Percentiles rank a stretch among this genome's conserved stretches.
Conservation (phyloP, 1,284 basidiomycete species). For the Prillingera fragicola region DNA sequence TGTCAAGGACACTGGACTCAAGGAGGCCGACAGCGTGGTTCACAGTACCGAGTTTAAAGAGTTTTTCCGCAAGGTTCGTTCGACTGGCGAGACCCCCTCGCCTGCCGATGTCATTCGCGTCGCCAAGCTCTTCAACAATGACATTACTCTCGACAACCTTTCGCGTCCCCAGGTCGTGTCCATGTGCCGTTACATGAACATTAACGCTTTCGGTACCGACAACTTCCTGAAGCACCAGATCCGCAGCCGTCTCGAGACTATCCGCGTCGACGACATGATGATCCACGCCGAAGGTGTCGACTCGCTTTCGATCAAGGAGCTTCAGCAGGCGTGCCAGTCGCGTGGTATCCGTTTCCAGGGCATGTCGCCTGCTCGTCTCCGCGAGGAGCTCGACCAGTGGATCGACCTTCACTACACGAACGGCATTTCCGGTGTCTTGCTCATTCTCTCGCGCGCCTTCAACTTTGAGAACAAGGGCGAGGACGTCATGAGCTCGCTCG, state of each 20-base stretch:
- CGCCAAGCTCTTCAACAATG: conserved; percentile 94
- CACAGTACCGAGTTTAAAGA: conserved; percentile 96
- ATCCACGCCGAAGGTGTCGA: conserved; percentile 87
- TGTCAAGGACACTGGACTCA: conserved; percentile 85
- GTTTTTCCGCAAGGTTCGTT: conserved; percentile 97
- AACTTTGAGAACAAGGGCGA: conserved; percentile 82
- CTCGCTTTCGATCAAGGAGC: conserved; percentile 79
- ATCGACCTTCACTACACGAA: conserved; percentile 82
- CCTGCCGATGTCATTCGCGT: conserved; percentile 85
- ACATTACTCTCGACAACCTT: conserved; percentile 95
- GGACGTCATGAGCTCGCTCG: conserved; percentile 74
- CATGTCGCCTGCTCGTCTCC: conserved; percentile 72
- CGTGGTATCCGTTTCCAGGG: conserved; percentile 87
- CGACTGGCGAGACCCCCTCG: conserved; percentile 90
- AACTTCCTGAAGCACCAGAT: conserved; percentile 96
- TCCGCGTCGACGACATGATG: conserved; percentile 84
- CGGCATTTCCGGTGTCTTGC: conserved; percentile 83
- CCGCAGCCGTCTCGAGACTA: conserved; percentile 72
- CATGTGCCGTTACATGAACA: conserved; percentile 95
- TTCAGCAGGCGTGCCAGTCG: conserved; percentile 88
- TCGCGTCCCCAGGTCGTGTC: conserved; percentile 95
- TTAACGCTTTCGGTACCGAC: conserved; percentile 98
- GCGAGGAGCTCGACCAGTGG: conserved; percentile 89
- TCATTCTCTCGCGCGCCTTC: conserved; percentile 90
- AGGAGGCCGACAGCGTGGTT: conserved; percentile 85